These are phyloP conservation scores for Terfezia boudieri DNA, from an alignment of 495 filamentous ascomycete genomes.

Conservation along the genomic window DNA sequence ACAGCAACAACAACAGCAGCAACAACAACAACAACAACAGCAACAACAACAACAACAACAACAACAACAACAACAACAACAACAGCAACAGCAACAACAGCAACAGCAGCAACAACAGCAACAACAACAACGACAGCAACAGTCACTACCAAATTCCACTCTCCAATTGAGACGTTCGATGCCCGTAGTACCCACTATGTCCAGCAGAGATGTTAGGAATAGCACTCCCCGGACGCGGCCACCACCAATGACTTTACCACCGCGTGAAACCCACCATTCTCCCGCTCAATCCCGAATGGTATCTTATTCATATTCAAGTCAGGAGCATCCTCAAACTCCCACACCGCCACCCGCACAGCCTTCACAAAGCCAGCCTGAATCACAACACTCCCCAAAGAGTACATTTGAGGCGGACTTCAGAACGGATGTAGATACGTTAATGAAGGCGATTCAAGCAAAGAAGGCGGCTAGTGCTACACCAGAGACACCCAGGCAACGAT, in stretches of 20 bases:
- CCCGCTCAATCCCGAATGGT: background rate
- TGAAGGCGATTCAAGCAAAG: conserved; percentile 77
- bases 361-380: conserved; percentile 7
- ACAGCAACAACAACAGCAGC: conserved; percentile 1
- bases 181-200: background rate
- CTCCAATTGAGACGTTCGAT: background rate
- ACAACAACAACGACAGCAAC: background rate
- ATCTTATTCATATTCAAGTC: background rate
- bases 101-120: background rate
- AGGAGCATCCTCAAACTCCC: background rate
- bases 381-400: conserved; percentile 12
- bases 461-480: conserved; percentile 15
- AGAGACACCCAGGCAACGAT: conserved; percentile 14
- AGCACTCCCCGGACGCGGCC: background rate
- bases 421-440: conserved; percentile 71
- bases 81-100: conserved; percentile 9
- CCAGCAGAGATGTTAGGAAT: background rate
- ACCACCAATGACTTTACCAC: background rate
- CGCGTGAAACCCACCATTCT: background rate
- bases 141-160: background rate
- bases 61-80: conserved; percentile 13
- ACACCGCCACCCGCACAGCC: background rate
- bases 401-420: conserved; percentile 36
- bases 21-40: background rate
- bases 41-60: conserved; percentile 16